Conservation (phyloP, 257 asterid genomes). For the Marsdenia floribunda region DNA sequence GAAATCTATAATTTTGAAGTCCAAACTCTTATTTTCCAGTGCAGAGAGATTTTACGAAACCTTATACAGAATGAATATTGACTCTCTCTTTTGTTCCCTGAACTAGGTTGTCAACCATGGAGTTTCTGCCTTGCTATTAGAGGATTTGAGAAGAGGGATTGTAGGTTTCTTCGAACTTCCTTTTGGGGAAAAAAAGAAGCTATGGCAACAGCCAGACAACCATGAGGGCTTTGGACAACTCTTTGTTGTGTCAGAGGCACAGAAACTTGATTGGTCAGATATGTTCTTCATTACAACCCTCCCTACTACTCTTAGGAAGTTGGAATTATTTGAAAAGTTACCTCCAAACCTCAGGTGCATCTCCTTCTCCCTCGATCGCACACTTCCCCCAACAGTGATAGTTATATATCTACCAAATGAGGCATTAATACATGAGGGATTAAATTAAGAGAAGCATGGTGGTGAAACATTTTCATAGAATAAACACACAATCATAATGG, state of each 20-base stretch:
- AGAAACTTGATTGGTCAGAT: constrained; percentile 61
- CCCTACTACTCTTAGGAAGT: constrained; percentile 26
- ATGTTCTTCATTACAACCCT: constrained; percentile 46
- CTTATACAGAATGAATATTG: neutral
- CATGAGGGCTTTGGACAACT: constrained; percentile 55
- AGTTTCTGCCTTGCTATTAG: constrained; percentile 29
- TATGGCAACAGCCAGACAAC: constrained; percentile 44
- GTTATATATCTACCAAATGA: neutral
- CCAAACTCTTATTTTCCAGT: neutral
- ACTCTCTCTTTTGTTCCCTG: neutral
- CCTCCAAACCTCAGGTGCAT: constrained; percentile 38
- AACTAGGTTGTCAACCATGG: constrained; percentile 44
- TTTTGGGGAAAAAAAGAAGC: constrained; percentile 34
- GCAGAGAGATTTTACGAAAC: neutral
- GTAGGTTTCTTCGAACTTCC: constrained; percentile 30
- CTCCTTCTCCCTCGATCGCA: constrained; percentile 7
- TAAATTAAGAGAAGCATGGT: neutral
- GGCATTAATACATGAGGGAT: neutral
- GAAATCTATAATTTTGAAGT: neutral
- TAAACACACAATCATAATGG: neutral
- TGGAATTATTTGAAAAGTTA: constrained; percentile 29
- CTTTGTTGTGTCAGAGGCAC: constrained; percentile 48
- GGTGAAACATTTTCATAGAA: neutral
- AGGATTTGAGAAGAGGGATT: constrained; percentile 32
- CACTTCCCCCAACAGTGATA: neutral